Base-by-base conservation (phyloP, 805 yeast genomes). In the Ogataea methanolica region DNA sequence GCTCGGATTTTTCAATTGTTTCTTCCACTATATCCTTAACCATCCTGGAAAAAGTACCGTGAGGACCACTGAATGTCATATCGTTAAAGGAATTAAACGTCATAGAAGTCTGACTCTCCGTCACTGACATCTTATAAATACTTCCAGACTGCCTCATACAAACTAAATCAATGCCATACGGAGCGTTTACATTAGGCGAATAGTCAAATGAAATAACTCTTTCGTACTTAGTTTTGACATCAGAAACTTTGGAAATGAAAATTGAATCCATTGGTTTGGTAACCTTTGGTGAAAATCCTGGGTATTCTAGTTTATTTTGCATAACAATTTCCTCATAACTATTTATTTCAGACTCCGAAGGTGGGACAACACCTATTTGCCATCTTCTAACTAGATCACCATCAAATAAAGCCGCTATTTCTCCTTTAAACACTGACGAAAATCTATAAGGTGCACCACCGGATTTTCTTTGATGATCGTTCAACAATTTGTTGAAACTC, bases 141-240 rank as follows among this genome's bases (percentile, higher is more conserved):
- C 88, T 84, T 4, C 97, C 97, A 1, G 96, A 86, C 58, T 88
- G 95, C 53, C 97, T 73, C 85, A 91, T 85, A 64, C 97, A 90
- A 29, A 91, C 80, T 48, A 88, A 73, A 55, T 84, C 81, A 8
- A 86, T 76, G 1, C 80, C 76, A 21, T 82, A 74, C n/a, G 62
- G 67, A 2, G 79, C 69, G 6, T 59, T 46, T 3, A 66, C 50
- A 47, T 78, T 80, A 0, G 83, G 81, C n/a, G 83, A 78, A 61
- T 89, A 90, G 63, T 90, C 97, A 66, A 85, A 90, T 0, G 96
- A 83, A 1, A 85, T 81, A 1, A 90, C 95, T 55, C 91, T 75
- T 54, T 90, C 96, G 57, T 78, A 82, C 45, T 84, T 86, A 0
- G 96, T 83, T 49, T 77, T 78, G 11, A 80, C 79, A 61, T 89